Percentiles rank a stretch among this genome's conserved stretches.
Evolutionary conservation across 1,284 basidiomycete species (phyloP).

Genomic region (Cutaneotrichosporon dermatis): DNA sequence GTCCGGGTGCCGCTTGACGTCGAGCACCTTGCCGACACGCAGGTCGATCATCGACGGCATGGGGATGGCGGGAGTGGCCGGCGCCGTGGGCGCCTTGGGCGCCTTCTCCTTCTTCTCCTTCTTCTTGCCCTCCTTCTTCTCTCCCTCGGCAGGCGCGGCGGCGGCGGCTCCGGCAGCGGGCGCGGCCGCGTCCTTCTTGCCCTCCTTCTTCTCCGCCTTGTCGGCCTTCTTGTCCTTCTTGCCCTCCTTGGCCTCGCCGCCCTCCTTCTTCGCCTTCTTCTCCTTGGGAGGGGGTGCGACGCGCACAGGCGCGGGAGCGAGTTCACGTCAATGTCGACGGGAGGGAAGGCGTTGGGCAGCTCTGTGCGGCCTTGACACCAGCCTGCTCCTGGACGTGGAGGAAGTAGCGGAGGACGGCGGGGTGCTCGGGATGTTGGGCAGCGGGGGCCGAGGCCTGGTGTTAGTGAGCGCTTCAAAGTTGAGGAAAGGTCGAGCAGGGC

Average conservation of each 20-base stretch:
- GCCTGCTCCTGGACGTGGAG: slow-evolving; percentile 78
- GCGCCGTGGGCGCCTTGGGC: slow-evolving; percentile 38
- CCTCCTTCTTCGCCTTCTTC: slow-evolving; percentile 61
- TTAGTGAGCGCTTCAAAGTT: slow-evolving; percentile 2
- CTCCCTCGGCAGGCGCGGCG: slow-evolving; percentile 14
- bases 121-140: slow-evolving; percentile 49
- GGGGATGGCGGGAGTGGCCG: slow-evolving; percentile 66
- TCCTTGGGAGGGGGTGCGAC: slow-evolving; percentile 66
- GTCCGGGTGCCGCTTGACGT: slow-evolving; percentile 90
- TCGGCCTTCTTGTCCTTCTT: slow-evolving; percentile 26
- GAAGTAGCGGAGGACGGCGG: slow-evolving; percentile 85
- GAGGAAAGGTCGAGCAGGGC: background rate
- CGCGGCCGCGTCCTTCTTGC: slow-evolving; percentile 35
- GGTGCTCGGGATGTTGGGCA: slow-evolving; percentile 65
- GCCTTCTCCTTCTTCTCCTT: slow-evolving; percentile 54
- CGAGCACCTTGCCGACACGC: slow-evolving; percentile 81
- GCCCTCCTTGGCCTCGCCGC: slow-evolving; percentile 34
- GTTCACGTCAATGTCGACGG: slow-evolving; percentile 66
- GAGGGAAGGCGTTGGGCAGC: slow-evolving; percentile 53
- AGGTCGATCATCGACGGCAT: slow-evolving; percentile 91
- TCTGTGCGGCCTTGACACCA: slow-evolving; percentile 50
- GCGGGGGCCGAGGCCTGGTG: slow-evolving; percentile 43
- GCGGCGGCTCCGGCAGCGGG: slow-evolving; percentile 18
- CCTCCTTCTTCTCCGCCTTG: slow-evolving; percentile 20
- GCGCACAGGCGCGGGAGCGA: slow-evolving; percentile 66